Base-by-base conservation (phyloP, 2,329 filamentous ascomycete genomes). In the Rhinocladiella similis region DNA sequence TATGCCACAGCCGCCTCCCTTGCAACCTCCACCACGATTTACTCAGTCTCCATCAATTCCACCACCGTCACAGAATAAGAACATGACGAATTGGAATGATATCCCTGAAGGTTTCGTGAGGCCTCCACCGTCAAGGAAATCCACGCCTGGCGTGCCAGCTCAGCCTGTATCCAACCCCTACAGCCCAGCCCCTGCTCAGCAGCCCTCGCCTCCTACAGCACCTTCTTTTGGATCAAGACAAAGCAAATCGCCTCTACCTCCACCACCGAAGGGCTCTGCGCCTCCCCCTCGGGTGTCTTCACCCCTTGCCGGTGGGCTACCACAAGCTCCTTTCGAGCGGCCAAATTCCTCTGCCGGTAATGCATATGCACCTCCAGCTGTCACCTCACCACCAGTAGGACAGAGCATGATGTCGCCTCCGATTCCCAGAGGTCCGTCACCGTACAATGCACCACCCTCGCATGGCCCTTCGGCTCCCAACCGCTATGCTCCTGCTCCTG, bases 81-180 rank as follows among this genome's bases (percentile, higher is more conserved):
- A 88, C 62, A 86, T 87, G 61, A 84, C 87, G 25, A 88, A 89
- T 65, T 99, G 94, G 94, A 99, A 99, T 66, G 94, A 99, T 72
- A 88, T 95, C 50, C 94, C 94, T 1, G 83, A 96, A 67, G 89
- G 76, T 54, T 85, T 97, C 45, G 81, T 84, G 45, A 90, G 93
- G 76, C 77, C 82, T 53, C 81, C 88, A n/a, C 82, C 83, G 13
- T 82, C 87, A 19, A 85, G 92, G 63, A 84, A 87, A 69, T 80
- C 81, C 45, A 97, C 93, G 1, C 91, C 92, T 2, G 85, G 80
- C 53, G 77, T 84, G 18, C 68, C 69, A 29, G 69, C 75, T 42
- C 83, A 85, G 50, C 78, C 88, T 2, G 84, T 91, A 49, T 84
- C 80, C n/a, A 84, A 89, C 16, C 90, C 91, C 7, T 96, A 94